phyloP scores from a whole-genome alignment of 1,284 basidiomycete species.

The Melampsora larici-populina region DNA sequence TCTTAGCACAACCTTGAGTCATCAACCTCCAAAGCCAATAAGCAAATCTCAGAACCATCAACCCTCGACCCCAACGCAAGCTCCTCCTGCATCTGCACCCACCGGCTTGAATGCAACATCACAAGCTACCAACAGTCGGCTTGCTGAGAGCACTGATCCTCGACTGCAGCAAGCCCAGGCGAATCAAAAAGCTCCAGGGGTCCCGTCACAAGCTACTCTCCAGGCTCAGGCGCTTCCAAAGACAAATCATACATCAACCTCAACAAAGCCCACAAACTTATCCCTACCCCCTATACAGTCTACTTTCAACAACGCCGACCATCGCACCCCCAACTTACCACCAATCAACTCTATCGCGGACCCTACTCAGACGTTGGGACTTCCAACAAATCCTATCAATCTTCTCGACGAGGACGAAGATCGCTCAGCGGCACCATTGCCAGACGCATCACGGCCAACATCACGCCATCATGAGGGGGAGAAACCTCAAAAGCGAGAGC shows the following conservation, averaged over 20 bases:
- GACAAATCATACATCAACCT: too few species aligned
- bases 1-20: background rate
- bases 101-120: background rate
- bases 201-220: too few species aligned
- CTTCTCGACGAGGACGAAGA: slow-evolving; percentile 33
- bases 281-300: background rate
- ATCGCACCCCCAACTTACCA: too few species aligned
- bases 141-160: too few species aligned
- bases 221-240: too few species aligned
- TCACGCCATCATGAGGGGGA: background rate
- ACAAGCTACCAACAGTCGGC: background rate
- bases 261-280: background rate
- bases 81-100: background rate
- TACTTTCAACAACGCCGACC: background rate
- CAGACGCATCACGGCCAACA: background rate
- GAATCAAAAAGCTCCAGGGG: too few species aligned
- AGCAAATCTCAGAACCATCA: background rate
- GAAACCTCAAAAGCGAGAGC: background rate
- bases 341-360: too few species aligned
- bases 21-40: background rate
- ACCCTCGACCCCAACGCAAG: background rate
- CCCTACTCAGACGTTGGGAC: slow-evolving; percentile 1
- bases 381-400: slow-evolving; percentile 24
- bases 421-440: background rate
- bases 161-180: too few species aligned